Conservation (phyloP, 2,329 filamentous ascomycete species). For the Ceratocystis variospora region DNA sequence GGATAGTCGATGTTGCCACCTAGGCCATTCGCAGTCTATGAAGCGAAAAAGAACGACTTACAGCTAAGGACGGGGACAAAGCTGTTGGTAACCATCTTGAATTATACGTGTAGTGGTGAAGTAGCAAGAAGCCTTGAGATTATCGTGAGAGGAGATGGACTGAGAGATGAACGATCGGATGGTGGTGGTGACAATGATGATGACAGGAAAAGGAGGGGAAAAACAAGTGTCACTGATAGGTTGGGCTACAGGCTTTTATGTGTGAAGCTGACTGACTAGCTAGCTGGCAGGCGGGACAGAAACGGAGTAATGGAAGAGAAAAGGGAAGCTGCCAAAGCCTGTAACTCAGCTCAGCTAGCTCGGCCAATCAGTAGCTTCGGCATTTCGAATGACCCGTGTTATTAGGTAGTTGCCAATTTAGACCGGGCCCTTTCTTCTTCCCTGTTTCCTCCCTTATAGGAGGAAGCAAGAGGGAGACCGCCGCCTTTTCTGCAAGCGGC, state of each 20-base stretch:
- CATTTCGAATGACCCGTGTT: background rate
- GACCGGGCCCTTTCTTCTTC: background rate
- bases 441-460: background rate
- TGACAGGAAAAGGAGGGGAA: background rate
- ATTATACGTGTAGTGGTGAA: background rate
- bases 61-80: slow-evolving; percentile 18
- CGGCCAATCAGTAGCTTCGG: background rate
- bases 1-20: background rate
- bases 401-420: background rate
- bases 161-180: background rate
- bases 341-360: background rate
- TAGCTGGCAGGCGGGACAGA: background rate
- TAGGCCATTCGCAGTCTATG: background rate
- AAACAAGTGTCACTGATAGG: background rate
- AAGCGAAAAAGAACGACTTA: background rate
- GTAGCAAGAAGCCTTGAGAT: background rate
- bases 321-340: background rate
- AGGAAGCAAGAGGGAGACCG: background rate
- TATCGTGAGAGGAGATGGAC: background rate
- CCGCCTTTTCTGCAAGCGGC: slow-evolving; percentile 2
- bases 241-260: slow-evolving; percentile 6
- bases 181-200: background rate
- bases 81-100: slow-evolving; percentile 18
- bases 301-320: background rate
- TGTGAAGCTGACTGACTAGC: background rate